Evolutionary conservation across 192 early-diverging fungal genomes (phyloP).

Genomic region (Backusella liffmaniae): DNA sequence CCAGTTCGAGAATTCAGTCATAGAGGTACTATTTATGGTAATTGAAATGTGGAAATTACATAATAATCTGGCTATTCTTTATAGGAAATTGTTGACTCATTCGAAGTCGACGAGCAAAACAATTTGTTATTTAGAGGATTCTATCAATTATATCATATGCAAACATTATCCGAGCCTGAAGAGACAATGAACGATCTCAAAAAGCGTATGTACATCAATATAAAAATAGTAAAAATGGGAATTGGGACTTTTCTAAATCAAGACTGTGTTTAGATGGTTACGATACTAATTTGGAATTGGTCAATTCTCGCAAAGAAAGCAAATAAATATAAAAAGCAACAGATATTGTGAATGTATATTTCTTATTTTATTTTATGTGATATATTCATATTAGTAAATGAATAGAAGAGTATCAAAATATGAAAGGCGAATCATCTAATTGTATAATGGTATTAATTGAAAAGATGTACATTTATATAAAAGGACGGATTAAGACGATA

Average conservation of each 20-base stretch:
- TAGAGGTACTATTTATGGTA: conserved; percentile 8
- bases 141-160: conserved; percentile 78
- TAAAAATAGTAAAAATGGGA: neutral
- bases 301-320: conserved; percentile 42
- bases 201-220: conserved; percentile 40
- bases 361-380: neutral
- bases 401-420: neutral
- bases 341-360: neutral
- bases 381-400: neutral
- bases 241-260: neutral
- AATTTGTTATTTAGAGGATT: conserved; percentile 69
- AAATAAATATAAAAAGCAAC: conserved; percentile 14
- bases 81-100: conserved; percentile 66
- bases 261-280: conserved; percentile 44
- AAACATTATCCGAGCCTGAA: conserved; percentile 61
- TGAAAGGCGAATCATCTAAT: neutral
- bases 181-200: conserved; percentile 78
- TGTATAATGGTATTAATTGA: too few relatives aligned
- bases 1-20: conserved; percentile 16
- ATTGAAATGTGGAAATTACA: neutral
- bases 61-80: neutral
- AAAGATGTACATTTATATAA: too few relatives aligned
- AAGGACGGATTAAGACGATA: neutral
- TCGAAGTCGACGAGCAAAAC: conserved; percentile 64
- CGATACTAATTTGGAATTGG: conserved; percentile 46